These are phyloP conservation scores for Wallacemonas sp. DNA, from an alignment of 208 protist genomes.

Conservation along the genomic window DNA sequence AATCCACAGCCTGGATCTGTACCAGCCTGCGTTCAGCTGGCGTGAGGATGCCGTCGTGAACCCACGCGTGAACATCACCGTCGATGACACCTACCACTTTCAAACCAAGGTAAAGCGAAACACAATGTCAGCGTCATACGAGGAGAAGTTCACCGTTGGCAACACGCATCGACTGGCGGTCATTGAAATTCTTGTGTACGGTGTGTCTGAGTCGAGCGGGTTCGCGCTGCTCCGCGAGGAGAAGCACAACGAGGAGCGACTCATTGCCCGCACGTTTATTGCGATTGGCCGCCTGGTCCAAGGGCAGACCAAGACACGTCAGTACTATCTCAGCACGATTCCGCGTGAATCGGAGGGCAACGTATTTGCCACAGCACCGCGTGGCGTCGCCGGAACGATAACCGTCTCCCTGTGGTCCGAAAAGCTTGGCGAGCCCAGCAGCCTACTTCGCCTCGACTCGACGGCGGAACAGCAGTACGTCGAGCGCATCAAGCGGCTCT, in stretches of 20 bases:
- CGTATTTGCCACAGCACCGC: conserved; percentile 10
- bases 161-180: conserved; percentile 79
- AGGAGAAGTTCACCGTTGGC: conserved; percentile 72
- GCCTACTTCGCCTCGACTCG: conserved; percentile 28
- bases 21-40: conserved; percentile 24
- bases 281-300: conserved; percentile 63
- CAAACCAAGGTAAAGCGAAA: conserved; percentile 40
- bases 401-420: conserved; percentile 69
- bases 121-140: conserved; percentile 38
- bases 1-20: conserved; percentile 48
- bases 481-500: conserved; percentile 53
- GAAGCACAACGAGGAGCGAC: conserved; percentile 11
- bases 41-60: conserved; percentile 25
- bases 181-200: conserved; percentile 62
- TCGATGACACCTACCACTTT: conserved; percentile 76
- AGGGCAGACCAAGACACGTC: conserved; percentile 32
- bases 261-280: conserved; percentile 71
- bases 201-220: conserved; percentile 34
- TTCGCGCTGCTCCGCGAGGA: conserved; percentile 2
- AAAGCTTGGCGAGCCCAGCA: conserved; percentile 34
- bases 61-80: conserved; percentile 49
- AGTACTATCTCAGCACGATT: conserved; percentile 36
- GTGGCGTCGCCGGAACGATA: conserved; percentile 62
- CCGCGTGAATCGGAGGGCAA: conserved; percentile 5
- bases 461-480: conserved; percentile 34